Evolutionary conservation across 2,329 filamentous ascomycete genomes (phyloP).

Genomic region (Colletotrichum sidae): DNA sequence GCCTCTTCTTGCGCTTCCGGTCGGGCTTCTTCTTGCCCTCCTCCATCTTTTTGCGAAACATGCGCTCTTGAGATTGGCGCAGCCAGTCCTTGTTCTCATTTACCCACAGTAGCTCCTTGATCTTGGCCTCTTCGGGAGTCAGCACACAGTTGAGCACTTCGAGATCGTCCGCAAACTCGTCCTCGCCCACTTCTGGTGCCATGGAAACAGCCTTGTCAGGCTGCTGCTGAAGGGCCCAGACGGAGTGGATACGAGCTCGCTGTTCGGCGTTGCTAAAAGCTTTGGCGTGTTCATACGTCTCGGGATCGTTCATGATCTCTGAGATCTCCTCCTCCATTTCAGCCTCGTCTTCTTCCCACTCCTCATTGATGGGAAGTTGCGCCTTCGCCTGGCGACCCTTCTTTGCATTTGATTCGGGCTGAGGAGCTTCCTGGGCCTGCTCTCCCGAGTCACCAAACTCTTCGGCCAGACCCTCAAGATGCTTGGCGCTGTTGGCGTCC

Average conservation of each 20-base stretch:
- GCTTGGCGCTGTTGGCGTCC: conserved; percentile 29
- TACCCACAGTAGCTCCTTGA: conserved; percentile 94
- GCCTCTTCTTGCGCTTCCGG: conserved; percentile 66
- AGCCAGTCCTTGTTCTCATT: conserved; percentile 96
- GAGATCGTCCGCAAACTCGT: conserved; percentile 89
- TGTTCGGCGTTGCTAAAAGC: conserved; percentile 69
- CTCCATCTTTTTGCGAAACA: conserved; percentile 77
- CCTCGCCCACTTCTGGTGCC: conserved; percentile 76
- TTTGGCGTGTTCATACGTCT: conserved; percentile 66
- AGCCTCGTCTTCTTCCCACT: conserved; percentile 72
- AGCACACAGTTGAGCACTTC: conserved; percentile 88
- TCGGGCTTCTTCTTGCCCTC: conserved; percentile 67
- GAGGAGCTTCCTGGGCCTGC: conserved; percentile 7
- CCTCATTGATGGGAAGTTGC: conserved; percentile 68
- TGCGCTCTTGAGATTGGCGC: conserved; percentile 85
- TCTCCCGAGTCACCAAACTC: conserved; percentile 34
- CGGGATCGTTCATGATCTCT: conserved; percentile 73
- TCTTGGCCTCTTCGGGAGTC: conserved; percentile 76
- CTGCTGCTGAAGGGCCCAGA: conserved; percentile 61
- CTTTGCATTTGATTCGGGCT: conserved; percentile 3
- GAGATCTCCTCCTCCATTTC: conserved; percentile 78
- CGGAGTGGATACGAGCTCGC: conserved; percentile 64
- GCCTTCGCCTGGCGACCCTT: conserved; percentile 46
- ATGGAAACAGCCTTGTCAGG: conserved; percentile 64
- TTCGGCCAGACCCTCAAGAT: conserved; percentile 33